Evolutionary conservation across 2,329 filamentous ascomycete species (phyloP).

Genomic region (Ophiobolus disseminans): DNA sequence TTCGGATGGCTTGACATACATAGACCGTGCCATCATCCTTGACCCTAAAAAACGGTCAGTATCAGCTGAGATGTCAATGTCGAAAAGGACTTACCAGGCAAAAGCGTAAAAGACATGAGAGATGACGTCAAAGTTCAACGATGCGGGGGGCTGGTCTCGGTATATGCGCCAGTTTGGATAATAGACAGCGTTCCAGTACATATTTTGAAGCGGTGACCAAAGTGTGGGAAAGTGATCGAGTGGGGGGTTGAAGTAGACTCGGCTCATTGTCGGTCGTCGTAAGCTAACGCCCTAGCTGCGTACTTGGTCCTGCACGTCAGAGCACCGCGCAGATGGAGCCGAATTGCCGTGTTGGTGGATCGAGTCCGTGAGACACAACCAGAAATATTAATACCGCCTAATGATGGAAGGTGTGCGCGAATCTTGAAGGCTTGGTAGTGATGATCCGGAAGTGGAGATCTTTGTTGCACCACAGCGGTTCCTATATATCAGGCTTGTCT

Average conservation of each 20-base stretch:
- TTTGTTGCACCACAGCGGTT: slow-evolving; percentile 14
- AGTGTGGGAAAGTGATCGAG: slow-evolving; percentile 35
- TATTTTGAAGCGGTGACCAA: slow-evolving; percentile 40
- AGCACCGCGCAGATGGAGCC: slow-evolving; percentile 20
- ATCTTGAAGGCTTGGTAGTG: too few relatives aligned
- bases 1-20: slow-evolving; percentile 61
- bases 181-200: slow-evolving; percentile 75
- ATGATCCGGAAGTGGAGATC: too few relatives aligned
- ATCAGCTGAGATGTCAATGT: slow-evolving; percentile 12
- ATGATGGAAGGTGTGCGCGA: too few relatives aligned
- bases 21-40: slow-evolving; percentile 75
- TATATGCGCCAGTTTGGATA: slow-evolving; percentile 83
- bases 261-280: slow-evolving; percentile 40
- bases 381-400: too few relatives aligned
- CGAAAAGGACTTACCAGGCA: slow-evolving; percentile 60
- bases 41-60: slow-evolving; percentile 58
- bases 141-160: slow-evolving; percentile 73
- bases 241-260: slow-evolving; percentile 30
- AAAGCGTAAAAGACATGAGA: slow-evolving; percentile 86
- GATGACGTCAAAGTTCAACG: slow-evolving; percentile 76
- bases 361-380: too few relatives aligned
- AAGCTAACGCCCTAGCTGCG: slow-evolving; percentile 40
- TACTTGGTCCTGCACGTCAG: slow-evolving; percentile 37
- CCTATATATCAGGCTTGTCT: slow-evolving; percentile 12
- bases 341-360: slow-evolving; percentile 11